Conservation (phyloP, 495 filamentous ascomycete species). For the Penicillium salamii region DNA sequence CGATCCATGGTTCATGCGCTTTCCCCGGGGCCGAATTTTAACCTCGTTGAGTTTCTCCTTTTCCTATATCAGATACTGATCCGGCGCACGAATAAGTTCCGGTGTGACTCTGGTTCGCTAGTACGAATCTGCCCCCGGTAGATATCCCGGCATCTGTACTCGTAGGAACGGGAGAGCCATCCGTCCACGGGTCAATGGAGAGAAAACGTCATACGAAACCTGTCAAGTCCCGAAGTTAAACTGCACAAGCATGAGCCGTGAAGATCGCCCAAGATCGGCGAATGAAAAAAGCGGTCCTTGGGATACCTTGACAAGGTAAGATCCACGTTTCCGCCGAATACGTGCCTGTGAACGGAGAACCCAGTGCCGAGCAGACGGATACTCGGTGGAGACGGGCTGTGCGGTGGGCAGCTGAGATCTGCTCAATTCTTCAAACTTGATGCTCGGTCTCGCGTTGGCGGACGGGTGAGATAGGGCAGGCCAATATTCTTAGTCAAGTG, state of each 20-base stretch:
- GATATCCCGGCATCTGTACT: no score
- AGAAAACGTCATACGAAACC: not conserved
- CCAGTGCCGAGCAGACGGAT: not conserved
- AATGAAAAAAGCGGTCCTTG: conserved; percentile 24
- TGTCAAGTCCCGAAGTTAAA: not conserved
- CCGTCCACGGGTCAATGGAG: no score
- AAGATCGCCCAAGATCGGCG: conserved; percentile 16
- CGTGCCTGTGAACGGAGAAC: conserved; percentile 17
- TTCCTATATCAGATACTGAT: not conserved
- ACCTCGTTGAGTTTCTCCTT: not conserved
- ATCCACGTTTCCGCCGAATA: conserved; percentile 26
- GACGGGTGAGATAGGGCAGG: not conserved
- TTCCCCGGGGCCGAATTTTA: not conserved
- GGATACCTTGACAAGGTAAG: conserved; percentile 13
- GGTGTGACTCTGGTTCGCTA: not conserved
- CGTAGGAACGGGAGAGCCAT: no score
- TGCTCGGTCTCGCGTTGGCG: not conserved
- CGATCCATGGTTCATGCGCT: not conserved
- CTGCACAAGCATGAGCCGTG: not conserved
- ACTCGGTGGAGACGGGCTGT: conserved; percentile 7
- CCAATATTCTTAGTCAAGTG: not conserved
- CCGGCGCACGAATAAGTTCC: not conserved
- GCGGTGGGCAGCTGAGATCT: conserved; percentile 3
- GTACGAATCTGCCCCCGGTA: not conserved
- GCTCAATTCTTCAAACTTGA: not conserved